Percentiles rank a stretch among this genome's conserved stretches.
These are phyloP conservation scores for Sporothrix curviconia DNA, from an alignment of 2,329 filamentous ascomycete genomes.

Conservation along the genomic window DNA sequence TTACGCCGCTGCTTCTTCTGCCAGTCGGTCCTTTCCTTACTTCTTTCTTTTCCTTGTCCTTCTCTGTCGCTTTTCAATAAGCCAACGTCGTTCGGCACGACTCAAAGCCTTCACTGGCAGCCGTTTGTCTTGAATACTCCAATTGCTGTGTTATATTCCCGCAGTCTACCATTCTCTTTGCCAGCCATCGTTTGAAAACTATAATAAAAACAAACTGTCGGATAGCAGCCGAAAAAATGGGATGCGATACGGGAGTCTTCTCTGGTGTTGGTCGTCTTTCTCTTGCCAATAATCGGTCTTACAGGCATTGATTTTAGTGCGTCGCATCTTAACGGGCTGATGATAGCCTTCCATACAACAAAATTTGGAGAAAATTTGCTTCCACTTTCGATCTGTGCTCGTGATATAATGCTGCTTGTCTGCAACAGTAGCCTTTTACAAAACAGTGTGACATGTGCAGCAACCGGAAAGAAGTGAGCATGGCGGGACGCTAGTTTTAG, in stretches of 20 bases:
- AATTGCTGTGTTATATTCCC: neutral
- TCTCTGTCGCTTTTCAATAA: neutral
- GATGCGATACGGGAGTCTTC: neutral
- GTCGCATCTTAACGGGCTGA: neutral
- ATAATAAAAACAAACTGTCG: too few species aligned
- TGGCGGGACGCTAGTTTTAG: too few species aligned
- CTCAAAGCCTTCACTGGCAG: neutral
- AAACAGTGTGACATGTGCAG: neutral
- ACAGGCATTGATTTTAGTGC: neutral
- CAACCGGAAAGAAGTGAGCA: neutral
- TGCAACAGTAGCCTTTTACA: too few species aligned
- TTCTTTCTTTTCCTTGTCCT: neutral
- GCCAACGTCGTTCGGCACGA: conserved; percentile 1
- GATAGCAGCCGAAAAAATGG: neutral
- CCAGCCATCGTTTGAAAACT: too few species aligned
- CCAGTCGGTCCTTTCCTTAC: neutral
- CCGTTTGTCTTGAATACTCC: conserved; percentile 8
- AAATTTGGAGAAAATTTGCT: neutral
- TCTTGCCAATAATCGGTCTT: neutral
- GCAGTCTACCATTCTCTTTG: neutral
- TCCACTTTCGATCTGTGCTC: neutral
- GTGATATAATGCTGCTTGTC: neutral
- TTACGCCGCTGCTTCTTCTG: neutral
- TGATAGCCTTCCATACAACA: neutral
- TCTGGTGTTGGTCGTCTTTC: neutral